Base-by-base conservation (phyloP, 2,329 filamentous ascomycete genomes). In the Plectosphaerella sp. region DNA sequence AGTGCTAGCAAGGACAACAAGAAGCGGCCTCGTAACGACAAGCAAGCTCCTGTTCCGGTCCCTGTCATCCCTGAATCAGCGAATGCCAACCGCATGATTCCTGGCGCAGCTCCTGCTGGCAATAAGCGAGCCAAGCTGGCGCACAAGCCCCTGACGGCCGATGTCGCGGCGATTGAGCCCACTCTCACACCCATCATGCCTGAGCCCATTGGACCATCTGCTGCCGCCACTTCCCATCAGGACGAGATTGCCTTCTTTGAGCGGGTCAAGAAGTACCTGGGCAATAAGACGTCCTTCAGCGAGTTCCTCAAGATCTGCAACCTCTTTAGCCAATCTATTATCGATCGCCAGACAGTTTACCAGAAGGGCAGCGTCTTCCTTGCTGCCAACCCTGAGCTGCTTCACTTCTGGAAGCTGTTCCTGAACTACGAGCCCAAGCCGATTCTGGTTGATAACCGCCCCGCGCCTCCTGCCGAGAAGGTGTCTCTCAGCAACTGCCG, bases 281-380 rank as follows among this genome's bases (percentile, higher is more conserved):
- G 88, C 55, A 97, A 97, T 68, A 89, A 96, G 67, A 88, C 90
- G 52, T 87, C 87, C 3, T 95, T 96, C 80, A 92, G 89, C 61
- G 94, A 99, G 67, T 99, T 99, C 69, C 73, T 99, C 58, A 99
- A 99, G 74, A 83, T 99, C 7, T 94, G 93, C 75, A 99, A 97
- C 61, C 79, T 99, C 28, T 99, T 91, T 73, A 94, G 89, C 20
- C 89, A 96, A 62, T 92, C 95, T 59, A 80, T 99, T 48, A 95
- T 99, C 56, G 91, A 96, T 63, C 87, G 87, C 52, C 86, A 89
- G 55, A 84, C 91, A 2, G 76, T 99, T 14, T 83, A 94, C 24
- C 86, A 91, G 66, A 89, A 94, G 65, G 90, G 91, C 3, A 84
- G 86, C 50, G 81, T 84, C 5, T 99, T 96, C 65, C 91, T 99